Evolutionary conservation across 2,329 filamentous ascomycete species (phyloP), one percentile per base, ranked within the genome.

Genomic region (Paradendryphiella salina): DNA sequence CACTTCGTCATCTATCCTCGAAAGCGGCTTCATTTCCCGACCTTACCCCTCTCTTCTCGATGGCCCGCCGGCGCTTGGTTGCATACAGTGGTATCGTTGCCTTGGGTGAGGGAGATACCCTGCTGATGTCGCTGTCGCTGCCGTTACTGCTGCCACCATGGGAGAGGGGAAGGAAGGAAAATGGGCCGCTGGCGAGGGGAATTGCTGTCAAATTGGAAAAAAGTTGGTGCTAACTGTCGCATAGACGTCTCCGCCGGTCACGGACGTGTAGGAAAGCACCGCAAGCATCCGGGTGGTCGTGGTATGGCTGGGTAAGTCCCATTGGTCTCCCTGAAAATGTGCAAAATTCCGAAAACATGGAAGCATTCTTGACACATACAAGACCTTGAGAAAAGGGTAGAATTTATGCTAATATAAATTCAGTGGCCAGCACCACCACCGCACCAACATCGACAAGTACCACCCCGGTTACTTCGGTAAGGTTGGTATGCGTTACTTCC

Each of bases 401-500:
- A 20, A 11, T 14, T 20, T 23, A 3, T 35, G 21, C 41, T 44
- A 35, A 44, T 33, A 31, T 17, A 11, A 10, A n/a, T 9, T 21
- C 8, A 93, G 94, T 95, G 93, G 92, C 54, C 90, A 96, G 83
- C 94, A 99, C 84, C 94, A 99, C 83, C 90, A 95, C 86, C 81
- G 90, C 69, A 96, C 90, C 75, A 96, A 95, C 82, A 82, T 91
- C 73, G 87, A 90, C 79, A 92, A 93, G 81, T 91, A 93, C 87
- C 90, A 96, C 77, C 91, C 93, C 61, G 94, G 94, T 90, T 97
- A 97, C 89, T 97, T 96, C 81, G 90, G 90, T 81, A 96, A 96
- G 88, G 96, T 52, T 0, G 49, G 49, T 13, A 52, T 52, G 49
- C 32, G 52, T 14, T 33, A 47, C 43, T 46, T 96, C 89, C 93